Evolutionary conservation across 169 alveolate species (phyloP).

Genomic region (Ophryocystis elektroscirrha): DNA sequence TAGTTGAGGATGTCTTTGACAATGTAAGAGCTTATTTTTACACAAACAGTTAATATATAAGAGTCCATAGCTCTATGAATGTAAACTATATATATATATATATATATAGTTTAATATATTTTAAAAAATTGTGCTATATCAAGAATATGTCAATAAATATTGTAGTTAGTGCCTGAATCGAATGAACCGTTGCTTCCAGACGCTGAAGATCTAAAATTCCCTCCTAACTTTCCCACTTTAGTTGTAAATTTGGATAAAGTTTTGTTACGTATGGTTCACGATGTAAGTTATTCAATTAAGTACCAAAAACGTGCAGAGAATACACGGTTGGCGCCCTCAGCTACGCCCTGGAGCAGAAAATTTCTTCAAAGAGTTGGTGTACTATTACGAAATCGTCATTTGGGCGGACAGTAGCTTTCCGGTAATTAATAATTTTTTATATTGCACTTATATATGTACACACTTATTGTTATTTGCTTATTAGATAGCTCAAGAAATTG

Average conservation of each 20-base stretch:
- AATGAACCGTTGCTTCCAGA: slow-evolving; percentile 55
- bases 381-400: slow-evolving; percentile 67
- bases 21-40: no score
- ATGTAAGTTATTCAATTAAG: slow-evolving; percentile 4
- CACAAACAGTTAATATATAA: no score
- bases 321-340: slow-evolving; percentile 57
- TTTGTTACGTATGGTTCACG: slow-evolving; percentile 50
- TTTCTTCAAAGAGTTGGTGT: slow-evolving; percentile 48
- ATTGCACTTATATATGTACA: background rate
- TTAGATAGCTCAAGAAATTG: slow-evolving; percentile 49
- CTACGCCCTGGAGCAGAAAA: slow-evolving; percentile 70
- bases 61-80: no score
- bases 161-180: slow-evolving; percentile 10
- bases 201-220: slow-evolving; percentile 48
- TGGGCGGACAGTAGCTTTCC: slow-evolving; percentile 72
- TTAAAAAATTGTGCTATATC: no score
- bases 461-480: background rate
- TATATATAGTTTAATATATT: no score
- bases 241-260: slow-evolving; percentile 57
- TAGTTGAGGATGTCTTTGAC: no score
- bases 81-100: no score
- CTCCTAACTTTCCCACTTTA: slow-evolving; percentile 61
- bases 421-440: background rate
- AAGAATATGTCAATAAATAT: no score
- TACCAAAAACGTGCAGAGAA: slow-evolving; percentile 10